phyloP scores from a whole-genome alignment of 164 flowering plant species.

The Piper longum region DNA sequence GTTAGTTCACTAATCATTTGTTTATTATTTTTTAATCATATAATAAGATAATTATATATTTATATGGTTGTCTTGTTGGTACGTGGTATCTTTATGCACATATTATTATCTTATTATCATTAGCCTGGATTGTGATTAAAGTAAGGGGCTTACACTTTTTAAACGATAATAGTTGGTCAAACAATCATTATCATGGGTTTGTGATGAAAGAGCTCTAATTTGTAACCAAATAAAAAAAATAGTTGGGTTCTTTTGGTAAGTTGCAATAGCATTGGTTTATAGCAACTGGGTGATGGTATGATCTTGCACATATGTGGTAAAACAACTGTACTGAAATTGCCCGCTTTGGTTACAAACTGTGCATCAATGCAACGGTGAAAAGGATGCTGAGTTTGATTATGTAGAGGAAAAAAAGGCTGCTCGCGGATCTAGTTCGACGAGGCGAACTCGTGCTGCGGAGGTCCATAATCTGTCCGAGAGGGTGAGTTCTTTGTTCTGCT shows the following conservation, averaged over 20 bases:
- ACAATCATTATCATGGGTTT: neutral
- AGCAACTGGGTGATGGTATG: neutral
- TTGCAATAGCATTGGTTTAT: neutral
- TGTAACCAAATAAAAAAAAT: too few relatives aligned
- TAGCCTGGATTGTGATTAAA: too few relatives aligned
- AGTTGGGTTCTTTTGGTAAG: neutral
- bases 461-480: slow-evolving; percentile 93
- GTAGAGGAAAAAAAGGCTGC: slow-evolving; percentile 38
- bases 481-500: slow-evolving; percentile 27
- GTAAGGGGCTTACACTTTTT: neutral
- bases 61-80: too few relatives aligned
- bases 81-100: too few relatives aligned
- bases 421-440: slow-evolving; percentile 46
- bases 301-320: too few relatives aligned
- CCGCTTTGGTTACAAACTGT: slow-evolving; percentile 1
- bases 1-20: slow-evolving; percentile 1
- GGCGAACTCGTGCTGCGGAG: slow-evolving; percentile 88
- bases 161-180: neutral
- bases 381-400: slow-evolving; percentile 62
- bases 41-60: too few relatives aligned
- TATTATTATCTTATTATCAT: too few relatives aligned
- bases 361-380: neutral
- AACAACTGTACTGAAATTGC: neutral
- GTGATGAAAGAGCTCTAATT: too few relatives aligned
- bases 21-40: neutral